Base-by-base conservation (phyloP, 306 rosid species). In the Lathyrus sativus region DNA sequence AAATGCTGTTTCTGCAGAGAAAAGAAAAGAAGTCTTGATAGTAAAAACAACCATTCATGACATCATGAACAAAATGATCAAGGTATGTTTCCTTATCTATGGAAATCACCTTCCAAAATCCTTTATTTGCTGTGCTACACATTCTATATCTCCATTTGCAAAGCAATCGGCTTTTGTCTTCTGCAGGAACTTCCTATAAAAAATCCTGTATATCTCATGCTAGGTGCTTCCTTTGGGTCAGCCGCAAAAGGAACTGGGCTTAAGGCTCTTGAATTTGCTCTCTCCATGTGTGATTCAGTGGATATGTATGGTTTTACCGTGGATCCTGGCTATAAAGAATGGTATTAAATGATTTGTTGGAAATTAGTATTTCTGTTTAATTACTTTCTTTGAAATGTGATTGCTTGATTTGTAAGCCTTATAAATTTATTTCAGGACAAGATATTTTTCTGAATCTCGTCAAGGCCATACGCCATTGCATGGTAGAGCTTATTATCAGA, bases 271-370 rank as follows among this genome's bases (percentile, higher is more conserved):
- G 98, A 93, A 82, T 93, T 93, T 84, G 91, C 96, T 8, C 95
- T 93, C 55, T 93, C 96, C 71, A 76, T 90, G 43, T 93, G 98
- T 43, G 90, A 93, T 55, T 93, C 98, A 7, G 97, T 90, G 45
- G 98, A 93, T 88, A 93, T 93, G 95, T 90, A 88, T 81, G 98
- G 98, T 68, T 93, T 93, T 86, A 93, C 97, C 28, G 98, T 93
- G 67, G 98, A 93, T 86, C 96, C 98, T 57, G 97, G 97, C 63
- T 90, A 88, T 84, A 93, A 90, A 79, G 98, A 93, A 90, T 93
- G 98, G 98, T 90, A 86, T 24, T 39, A 15, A 28, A 68, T 46
- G 59, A 51, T 76, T 46, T 39, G 22, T 70, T 15, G 12, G 49
- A 67, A 71, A 64, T 29, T 38, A 33, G 67, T 57, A 44, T 67